Base-by-base conservation (phyloP, 768 basidiomycete genomes). In the Russula emetica region DNA sequence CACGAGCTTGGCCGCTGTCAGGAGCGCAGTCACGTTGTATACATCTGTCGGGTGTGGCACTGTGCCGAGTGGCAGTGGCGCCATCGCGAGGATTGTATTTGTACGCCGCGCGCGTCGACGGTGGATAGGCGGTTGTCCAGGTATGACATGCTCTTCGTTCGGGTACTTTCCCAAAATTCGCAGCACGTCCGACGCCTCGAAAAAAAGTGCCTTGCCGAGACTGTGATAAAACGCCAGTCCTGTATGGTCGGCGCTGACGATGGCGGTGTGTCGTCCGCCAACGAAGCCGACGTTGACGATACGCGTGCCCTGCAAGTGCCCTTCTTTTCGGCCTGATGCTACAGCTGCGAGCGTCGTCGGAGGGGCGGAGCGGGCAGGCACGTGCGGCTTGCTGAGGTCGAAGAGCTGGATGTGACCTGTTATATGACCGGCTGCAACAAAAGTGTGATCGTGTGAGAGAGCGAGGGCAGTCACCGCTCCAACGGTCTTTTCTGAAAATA, bases 141-240 rank as follows among this genome's bases (percentile, higher is more conserved):
- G 65, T 3, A 62, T 70, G 24, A 58, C 69, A 42, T 54, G 60
- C 49, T 75, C 73, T 49, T 79, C 78, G 32, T 86, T 83, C 4
- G 91, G 90, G 71, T 98, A 96, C 70, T 88, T 91, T 1, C 97
- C 97, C 2, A 98, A 80, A 58, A 99, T 92, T 20, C 97, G 87
- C 51, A 98, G 81, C 38, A 92, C 92, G 72, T 99, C 97, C 18
- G 91, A 86, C 14, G 95, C 94, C 52, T 98, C 95, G 7, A 99
- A 88, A 68, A 97, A 97, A 16, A 98, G 79, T 13, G 98, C 87
- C 73, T 92, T 95, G 30, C 97, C 94, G 5, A 99, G 78, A 60
- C 89, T 91, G 75, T 98, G 95, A 72, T 92, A 97, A 75, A 99
- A 99, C 0, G 94, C 92, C 10, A 98, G 80, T 0, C 97, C 97